Evolutionary conservation across 2,329 filamentous ascomycete species (phyloP).

Genomic region (Fusarium irregulare): DNA sequence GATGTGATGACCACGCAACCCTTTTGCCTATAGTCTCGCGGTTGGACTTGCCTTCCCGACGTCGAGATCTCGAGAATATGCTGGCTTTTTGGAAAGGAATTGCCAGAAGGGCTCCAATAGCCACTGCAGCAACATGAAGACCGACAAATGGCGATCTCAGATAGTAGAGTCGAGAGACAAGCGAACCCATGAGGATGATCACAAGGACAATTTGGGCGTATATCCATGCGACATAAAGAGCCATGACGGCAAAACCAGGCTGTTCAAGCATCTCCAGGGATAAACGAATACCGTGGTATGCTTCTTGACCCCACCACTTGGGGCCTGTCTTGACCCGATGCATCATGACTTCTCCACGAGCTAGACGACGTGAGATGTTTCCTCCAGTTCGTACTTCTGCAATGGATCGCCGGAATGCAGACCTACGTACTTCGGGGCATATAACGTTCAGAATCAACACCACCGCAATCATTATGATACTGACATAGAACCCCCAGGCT

Average conservation of each 20-base stretch:
- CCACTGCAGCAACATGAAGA: constrained; percentile 72
- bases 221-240: constrained; percentile 81
- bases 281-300: constrained; percentile 75
- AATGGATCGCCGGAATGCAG: constrained; percentile 75
- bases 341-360: constrained; percentile 80
- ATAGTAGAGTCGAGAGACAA: constrained; percentile 75
- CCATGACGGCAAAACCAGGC: constrained; percentile 77
- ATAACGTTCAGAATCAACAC: constrained; percentile 77
- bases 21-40: constrained; percentile 73
- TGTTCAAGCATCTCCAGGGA: constrained; percentile 78
- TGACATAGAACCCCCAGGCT: constrained; percentile 81
- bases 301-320: constrained; percentile 81
- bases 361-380: constrained; percentile 67
- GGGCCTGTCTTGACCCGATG: constrained; percentile 78
- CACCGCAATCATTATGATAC: constrained; percentile 72
- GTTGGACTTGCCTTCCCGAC: constrained; percentile 69
- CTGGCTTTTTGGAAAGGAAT: constrained; percentile 80
- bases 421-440: constrained; percentile 77
- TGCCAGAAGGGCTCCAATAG: constrained; percentile 75
- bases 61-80: constrained; percentile 73
- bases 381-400: constrained; percentile 69
- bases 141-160: constrained; percentile 74
- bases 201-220: constrained; percentile 80
- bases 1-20: constrained; percentile 77
- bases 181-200: constrained; percentile 76